A percentile compares a stretch with the other conserved stretches of the same genome.
Evolutionary conservation across 1,139 yeast species (phyloP).

Genomic region (Hansenula sp.): DNA sequence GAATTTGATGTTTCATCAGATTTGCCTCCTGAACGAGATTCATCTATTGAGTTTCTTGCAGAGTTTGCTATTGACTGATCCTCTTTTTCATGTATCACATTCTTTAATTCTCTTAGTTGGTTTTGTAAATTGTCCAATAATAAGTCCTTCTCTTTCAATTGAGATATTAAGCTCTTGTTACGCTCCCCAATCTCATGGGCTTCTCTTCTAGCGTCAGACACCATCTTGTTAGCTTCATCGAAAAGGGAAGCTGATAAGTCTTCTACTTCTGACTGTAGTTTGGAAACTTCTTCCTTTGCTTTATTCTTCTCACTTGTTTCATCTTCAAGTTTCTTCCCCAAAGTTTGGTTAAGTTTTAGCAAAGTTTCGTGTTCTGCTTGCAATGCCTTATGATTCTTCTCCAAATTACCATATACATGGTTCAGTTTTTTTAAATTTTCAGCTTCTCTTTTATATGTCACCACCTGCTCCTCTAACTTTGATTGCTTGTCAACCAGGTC

Average conservation of each 20-base stretch:
- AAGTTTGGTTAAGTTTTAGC: constrained; percentile 30
- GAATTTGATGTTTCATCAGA: constrained; percentile 11
- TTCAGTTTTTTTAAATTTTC: constrained; percentile 15
- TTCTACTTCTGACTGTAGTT: constrained; percentile 66
- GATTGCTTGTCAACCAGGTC: constrained; percentile 59
- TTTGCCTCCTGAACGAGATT: neutral
- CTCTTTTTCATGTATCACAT: constrained; percentile 43
- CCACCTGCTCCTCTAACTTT: constrained; percentile 37
- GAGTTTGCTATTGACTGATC: constrained; percentile 24
- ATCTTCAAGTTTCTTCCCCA: constrained; percentile 27
- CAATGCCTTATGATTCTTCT: constrained; percentile 11
- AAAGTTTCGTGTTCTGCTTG: constrained; percentile 23
- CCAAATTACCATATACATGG: constrained; percentile 13
- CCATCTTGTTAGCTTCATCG: constrained; percentile 80
- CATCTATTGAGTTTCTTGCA: constrained; percentile 12
- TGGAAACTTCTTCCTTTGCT: constrained; percentile 55
- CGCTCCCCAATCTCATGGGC: constrained; percentile 47
- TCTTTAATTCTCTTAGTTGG: constrained; percentile 68
- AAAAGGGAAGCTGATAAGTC: constrained; percentile 72
- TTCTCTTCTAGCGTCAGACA: constrained; percentile 62
- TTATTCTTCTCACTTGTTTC: constrained; percentile 38
- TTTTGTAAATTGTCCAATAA: constrained; percentile 62
- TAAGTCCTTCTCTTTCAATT: constrained; percentile 66
- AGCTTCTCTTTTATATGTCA: constrained; percentile 22
- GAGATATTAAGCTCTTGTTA: constrained; percentile 50